Conservation (phyloP, 1,284 basidiomycete species). For the Somion occarium region DNA sequence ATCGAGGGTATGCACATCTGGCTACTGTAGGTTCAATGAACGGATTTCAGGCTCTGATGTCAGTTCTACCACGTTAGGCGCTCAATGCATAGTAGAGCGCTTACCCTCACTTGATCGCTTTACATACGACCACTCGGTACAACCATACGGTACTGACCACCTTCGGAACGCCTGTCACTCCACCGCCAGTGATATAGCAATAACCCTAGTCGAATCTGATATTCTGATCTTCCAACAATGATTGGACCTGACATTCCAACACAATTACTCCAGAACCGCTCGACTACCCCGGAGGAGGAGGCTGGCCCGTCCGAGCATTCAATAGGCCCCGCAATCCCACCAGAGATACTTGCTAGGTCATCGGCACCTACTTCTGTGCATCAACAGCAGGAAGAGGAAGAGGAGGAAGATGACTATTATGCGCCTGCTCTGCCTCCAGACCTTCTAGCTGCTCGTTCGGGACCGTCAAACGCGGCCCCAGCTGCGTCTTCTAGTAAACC, state of each 20-base stretch:
- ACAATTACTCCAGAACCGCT: background rate
- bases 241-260: constrained; percentile 16
- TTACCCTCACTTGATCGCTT: too few relatives aligned
- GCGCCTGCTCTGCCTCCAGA: constrained; percentile 64
- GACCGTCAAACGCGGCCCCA: constrained; percentile 22
- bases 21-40: too few relatives aligned
- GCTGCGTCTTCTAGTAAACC: constrained; percentile 20
- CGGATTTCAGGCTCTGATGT: too few relatives aligned
- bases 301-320: background rate
- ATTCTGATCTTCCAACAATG: constrained; percentile 27
- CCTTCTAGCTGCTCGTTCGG: constrained; percentile 34
- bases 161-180: too few relatives aligned
- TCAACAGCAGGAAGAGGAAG: constrained; percentile 29
- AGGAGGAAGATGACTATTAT: constrained; percentile 59
- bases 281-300: constrained; percentile 1
- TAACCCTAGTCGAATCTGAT: too few relatives aligned
- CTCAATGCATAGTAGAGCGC: too few relatives aligned
- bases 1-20: too few relatives aligned
- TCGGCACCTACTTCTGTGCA: constrained; percentile 6
- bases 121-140: too few relatives aligned
- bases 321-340: constrained; percentile 24
- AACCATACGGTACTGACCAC: too few relatives aligned
- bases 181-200: too few relatives aligned
- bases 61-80: too few relatives aligned
- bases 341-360: constrained; percentile 1